A percentile compares a stretch with the other conserved stretches of the same genome.
Conservation (phyloP, 2,329 filamentous ascomycete genomes). For the Apiospora saccharicola region DNA sequence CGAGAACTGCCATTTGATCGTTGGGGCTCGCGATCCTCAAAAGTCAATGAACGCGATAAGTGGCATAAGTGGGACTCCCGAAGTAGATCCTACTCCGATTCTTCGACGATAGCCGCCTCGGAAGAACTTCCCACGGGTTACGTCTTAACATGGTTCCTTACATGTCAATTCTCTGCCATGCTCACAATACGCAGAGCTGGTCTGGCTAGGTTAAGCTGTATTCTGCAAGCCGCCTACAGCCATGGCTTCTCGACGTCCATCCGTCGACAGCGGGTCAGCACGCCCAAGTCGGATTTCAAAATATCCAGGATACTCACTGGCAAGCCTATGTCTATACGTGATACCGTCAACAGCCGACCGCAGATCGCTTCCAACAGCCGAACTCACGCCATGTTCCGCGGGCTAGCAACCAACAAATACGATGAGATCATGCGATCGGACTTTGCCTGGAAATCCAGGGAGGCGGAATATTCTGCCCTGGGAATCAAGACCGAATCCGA, state of each 20-base stretch:
- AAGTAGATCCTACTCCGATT: background rate
- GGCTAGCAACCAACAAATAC: conserved; percentile 42
- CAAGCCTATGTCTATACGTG: background rate
- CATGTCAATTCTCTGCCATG: conserved; percentile 35
- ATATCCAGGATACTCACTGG: background rate
- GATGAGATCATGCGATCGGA: conserved; percentile 43
- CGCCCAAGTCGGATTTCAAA: background rate
- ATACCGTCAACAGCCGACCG: background rate
- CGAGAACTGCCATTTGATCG: background rate
- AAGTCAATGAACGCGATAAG: conserved; percentile 17
- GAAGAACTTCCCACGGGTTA: background rate
- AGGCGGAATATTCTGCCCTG: conserved; percentile 43
- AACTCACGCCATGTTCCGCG: conserved; percentile 38
- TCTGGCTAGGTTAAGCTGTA: conserved; percentile 37
- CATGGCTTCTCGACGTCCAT: conserved; percentile 38
- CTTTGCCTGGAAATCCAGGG: conserved; percentile 35
- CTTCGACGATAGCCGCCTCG: background rate
- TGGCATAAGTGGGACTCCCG: background rate
- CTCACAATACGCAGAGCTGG: conserved; percentile 36
- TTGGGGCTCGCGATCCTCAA: background rate
- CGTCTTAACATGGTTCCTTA: conserved; percentile 37
- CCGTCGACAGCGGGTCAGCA: background rate
- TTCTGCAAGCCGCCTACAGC: conserved; percentile 29
- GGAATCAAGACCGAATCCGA: conserved; percentile 49
- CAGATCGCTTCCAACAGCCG: background rate